Base-by-base conservation (phyloP, 2,329 filamentous ascomycete species). In the Pyrenophora teres region DNA sequence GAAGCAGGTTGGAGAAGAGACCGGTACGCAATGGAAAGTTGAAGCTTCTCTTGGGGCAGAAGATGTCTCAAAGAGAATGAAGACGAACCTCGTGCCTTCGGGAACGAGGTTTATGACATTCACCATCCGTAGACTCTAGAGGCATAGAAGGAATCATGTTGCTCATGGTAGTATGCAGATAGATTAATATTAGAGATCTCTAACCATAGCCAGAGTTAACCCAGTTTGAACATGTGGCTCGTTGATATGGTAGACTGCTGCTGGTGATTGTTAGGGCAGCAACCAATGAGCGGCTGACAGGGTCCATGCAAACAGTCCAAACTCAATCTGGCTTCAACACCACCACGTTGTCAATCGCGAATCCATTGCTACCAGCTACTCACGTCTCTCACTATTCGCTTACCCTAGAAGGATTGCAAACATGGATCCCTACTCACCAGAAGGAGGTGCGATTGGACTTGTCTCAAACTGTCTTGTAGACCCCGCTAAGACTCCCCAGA, bases 341-440 rank as follows among this genome's bases (percentile, higher is more conserved):
- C 43, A 60, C 53, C 37, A 59, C 50, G 43, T 36, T 37, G 50
- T 35, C 46, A 54, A 32, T 39, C 21, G 27, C 44, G 42, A 52
- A 40, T 37, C 43, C 44, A 50, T 50, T 49, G 40, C 37, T 45
- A 51, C 46, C 21, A 18, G n/a, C 32, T 32, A 33, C 21, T 32
- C 35, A 15, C 41, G 36, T 54, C 48, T 31, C 37, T 31, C 47
- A 16, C 37, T 21, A 42, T 41, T 43, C 19, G 32, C 13, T 10
- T 21, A 27, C 40, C 10, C 25, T 27, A 35, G 6, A 37, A 31
- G 18, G 6, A 27, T 32, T 30, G 32, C 42, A 53, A 61, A 13
- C 30, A 77, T 68, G 63, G 84, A 87, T 74, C 84, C 84, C 40
- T 87, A 86, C 70, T 84, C 83, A 52, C 77, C 82, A 60, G 84